Base-by-base conservation (phyloP, 2,329 filamentous ascomycete species). In the Chrysosporium keratinophilum region DNA sequence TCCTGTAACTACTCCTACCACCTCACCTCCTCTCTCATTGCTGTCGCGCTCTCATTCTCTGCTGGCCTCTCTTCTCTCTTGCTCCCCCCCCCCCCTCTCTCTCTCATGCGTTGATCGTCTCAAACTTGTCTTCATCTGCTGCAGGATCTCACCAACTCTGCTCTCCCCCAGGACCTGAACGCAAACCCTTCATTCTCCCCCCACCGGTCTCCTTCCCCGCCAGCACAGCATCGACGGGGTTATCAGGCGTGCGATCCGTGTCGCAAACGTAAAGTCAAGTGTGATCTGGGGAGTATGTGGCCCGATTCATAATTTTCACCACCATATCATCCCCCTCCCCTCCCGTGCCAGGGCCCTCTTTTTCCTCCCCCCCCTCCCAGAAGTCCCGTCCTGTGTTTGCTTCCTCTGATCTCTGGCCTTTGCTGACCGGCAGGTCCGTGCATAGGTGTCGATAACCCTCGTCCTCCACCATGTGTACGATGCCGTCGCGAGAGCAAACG, bases 401-500 rank as follows among this genome's bases (percentile, higher is more conserved):
- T 42, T 10, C 12, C 12, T 10, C 17, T 3, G 12, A 42, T 17
- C 7, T n/a, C n/a, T 20, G n/a, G 23, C n/a, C 9, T 43, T n/a
- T 17, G 28, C 49, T 50, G 20, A 50, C 35, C 17, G n/a, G 28
- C 39, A 15, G 5, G 39, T 46, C 42, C 19, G 31, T 19, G 34
- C 15, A 11, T 19, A 74, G 72, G 71, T 64, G 91, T 97, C 66
- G 93, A 97, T 72, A 91, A 93, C 63, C 93, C 93, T 20, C 83
- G 90, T 70, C 88, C 95, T 63, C 91, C 91, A 53, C 93, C 93
- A 1, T 98, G 93, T 69, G 87, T 91, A 56, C 83, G 93, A 65
- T 98, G 93, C 69, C 85, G 89, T 51, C 84, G 93, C 61, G 93
- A 98, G 75, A 88, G 85, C 74, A 97, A 97, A 70, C 85, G 95